Evolutionary conservation across 345 rosid species (phyloP).

Genomic region (Conringia planisiliqua): DNA sequence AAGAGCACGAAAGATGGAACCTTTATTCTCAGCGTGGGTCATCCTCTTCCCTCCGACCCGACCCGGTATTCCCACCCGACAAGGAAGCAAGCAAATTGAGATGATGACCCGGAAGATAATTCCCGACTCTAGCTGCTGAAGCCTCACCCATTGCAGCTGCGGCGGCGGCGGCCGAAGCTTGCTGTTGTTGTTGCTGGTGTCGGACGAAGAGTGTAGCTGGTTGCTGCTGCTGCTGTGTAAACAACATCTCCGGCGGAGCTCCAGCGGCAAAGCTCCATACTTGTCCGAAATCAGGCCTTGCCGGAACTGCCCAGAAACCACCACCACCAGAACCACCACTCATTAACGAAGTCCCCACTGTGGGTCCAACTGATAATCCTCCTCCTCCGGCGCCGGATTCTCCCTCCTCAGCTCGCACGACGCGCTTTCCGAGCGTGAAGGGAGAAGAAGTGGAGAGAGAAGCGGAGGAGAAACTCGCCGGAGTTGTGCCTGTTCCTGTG

Average conservation of each 20-base stretch:
- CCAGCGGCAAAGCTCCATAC: conserved; percentile 72
- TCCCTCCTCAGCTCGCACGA: conserved; percentile 59
- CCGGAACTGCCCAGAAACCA: conserved; percentile 91
- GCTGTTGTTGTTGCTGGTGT: conserved; percentile 42
- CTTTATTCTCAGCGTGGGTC: conserved; percentile 17
- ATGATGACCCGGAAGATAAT: conserved; percentile 74
- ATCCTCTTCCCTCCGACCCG: conserved; percentile 70
- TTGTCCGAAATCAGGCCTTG: conserved; percentile 70
- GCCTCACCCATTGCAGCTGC: conserved; percentile 79
- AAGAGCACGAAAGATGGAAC: not conserved
- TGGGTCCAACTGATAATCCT: conserved; percentile 42
- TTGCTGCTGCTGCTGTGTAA: conserved; percentile 46
- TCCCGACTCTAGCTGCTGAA: conserved; percentile 80
- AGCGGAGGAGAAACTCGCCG: conserved; percentile 11
- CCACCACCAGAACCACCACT: conserved; percentile 24
- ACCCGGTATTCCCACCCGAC: conserved; percentile 49
- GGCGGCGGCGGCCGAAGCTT: conserved; percentile 3
- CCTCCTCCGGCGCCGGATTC: conserved; percentile 35
- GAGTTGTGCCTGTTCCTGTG: conserved; percentile 2
- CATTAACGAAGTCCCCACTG: conserved; percentile 32
- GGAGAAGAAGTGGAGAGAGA: conserved; percentile 63
- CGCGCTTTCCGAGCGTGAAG: conserved; percentile 83
- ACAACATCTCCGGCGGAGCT: conserved; percentile 57
- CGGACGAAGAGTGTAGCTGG: conserved; percentile 37
- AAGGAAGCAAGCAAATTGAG: conserved; percentile 76